Conservation (phyloP, 768 basidiomycete species). For the Boletellus ananiceps region DNA sequence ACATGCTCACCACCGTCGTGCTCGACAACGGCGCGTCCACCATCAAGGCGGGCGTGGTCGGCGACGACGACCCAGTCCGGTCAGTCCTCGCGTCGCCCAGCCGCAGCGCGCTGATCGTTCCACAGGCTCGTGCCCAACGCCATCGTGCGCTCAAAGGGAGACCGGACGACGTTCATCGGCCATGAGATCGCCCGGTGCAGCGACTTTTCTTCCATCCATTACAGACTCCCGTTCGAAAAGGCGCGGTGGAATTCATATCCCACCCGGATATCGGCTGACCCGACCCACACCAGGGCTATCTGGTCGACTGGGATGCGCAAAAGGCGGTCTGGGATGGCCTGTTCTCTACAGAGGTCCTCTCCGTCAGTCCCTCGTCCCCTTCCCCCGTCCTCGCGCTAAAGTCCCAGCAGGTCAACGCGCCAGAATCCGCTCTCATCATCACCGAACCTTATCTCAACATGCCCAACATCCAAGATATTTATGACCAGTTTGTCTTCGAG, state of each 20-base stretch:
- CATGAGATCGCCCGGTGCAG: slow-evolving; percentile 76
- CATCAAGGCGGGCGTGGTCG: slow-evolving; percentile 68
- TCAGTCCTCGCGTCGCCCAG: slow-evolving; percentile 11
- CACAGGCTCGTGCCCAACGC: slow-evolving; percentile 73
- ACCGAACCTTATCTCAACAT: slow-evolving; percentile 96
- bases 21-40: slow-evolving; percentile 86
- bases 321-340: slow-evolving; percentile 92
- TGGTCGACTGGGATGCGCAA: slow-evolving; percentile 94
- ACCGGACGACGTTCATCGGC: slow-evolving; percentile 78
- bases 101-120: neutral
- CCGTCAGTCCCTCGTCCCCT: slow-evolving; percentile 38
- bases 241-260: slow-evolving; percentile 33
- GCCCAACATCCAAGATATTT: slow-evolving; percentile 85
- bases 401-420: slow-evolving; percentile 59
- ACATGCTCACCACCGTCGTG: slow-evolving; percentile 44
- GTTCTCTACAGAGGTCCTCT: slow-evolving; percentile 68
- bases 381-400: slow-evolving; percentile 5
- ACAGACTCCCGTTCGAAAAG: slow-evolving; percentile 85
- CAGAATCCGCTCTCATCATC: slow-evolving; percentile 70
- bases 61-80: slow-evolving; percentile 27
- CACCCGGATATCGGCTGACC: slow-evolving; percentile 5
- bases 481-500: slow-evolving; percentile 95
- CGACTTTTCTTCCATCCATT: slow-evolving; percentile 79
- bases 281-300: slow-evolving; percentile 61
- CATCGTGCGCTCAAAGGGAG: slow-evolving; percentile 78